Conservation (phyloP, 140 eudicot genomes). For the Cichorium intybus region DNA sequence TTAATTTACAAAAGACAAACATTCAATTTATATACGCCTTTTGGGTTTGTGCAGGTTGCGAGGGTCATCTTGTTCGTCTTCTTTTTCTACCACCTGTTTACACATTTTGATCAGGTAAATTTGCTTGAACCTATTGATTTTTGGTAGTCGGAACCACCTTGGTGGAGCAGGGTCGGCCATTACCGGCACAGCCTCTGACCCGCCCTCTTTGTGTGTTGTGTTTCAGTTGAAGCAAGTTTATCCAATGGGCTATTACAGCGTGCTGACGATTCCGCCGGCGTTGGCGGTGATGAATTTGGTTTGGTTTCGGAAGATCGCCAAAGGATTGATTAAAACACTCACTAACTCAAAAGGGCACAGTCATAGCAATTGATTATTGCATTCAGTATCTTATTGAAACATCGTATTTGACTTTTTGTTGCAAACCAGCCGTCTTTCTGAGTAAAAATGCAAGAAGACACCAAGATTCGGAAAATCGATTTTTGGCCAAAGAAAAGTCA, state of each 20-base stretch:
- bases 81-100: conserved; percentile 71
- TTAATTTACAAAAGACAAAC: background rate
- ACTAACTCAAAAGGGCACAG: conserved; percentile 41
- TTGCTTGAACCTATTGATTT: background rate
- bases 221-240: conserved; percentile 60
- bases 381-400: background rate
- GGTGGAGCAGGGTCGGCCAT: background rate
- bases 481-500: background rate
- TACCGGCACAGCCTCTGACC: background rate
- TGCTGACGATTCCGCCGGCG: conserved; percentile 46
- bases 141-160: background rate
- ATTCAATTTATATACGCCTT: background rate
- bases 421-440: background rate
- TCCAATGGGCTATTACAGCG: conserved; percentile 65
- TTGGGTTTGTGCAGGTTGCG: conserved; percentile 49
- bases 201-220: background rate
- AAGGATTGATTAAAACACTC: conserved; percentile 71
- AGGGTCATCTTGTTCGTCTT: conserved; percentile 63
- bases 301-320: conserved; percentile 83
- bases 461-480: background rate
- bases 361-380: conserved; percentile 22
- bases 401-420: background rate
- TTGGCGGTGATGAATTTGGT: conserved; percentile 58
- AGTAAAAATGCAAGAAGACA: background rate
- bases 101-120: conserved; percentile 74